phyloP scores from a whole-genome alignment of 768 basidiomycete genomes.

The Mrakia blollopis region DNA sequence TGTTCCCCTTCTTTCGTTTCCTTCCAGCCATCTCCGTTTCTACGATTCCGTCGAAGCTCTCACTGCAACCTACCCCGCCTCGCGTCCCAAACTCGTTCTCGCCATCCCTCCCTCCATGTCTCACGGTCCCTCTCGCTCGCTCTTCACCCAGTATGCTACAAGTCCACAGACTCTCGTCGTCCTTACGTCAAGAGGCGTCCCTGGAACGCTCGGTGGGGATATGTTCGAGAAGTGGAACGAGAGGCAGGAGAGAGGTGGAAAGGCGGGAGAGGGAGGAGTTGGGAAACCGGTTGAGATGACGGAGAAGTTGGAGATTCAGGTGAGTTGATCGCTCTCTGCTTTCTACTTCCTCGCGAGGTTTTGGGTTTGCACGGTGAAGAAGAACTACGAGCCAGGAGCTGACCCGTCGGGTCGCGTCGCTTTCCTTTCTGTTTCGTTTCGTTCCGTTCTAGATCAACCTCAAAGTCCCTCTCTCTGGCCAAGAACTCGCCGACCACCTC shows the following conservation, averaged over 20 bases:
- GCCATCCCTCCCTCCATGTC: constrained; percentile 89
- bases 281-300: constrained; percentile 82
- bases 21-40: constrained; percentile 76
- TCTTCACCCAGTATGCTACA: constrained; percentile 81
- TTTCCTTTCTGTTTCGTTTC: neutral
- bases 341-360: neutral
- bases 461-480: constrained; percentile 82
- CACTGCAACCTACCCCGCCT: constrained; percentile 72
- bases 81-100: constrained; percentile 86
- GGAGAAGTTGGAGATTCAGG: constrained; percentile 61
- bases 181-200: constrained; percentile 71
- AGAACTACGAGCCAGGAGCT: too few species aligned
- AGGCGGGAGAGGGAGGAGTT: constrained; percentile 85
- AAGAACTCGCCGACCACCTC: constrained; percentile 75
- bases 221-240: constrained; percentile 84
- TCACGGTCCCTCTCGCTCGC: constrained; percentile 77
- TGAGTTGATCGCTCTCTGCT: constrained; percentile 38
- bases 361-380: neutral
- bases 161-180: constrained; percentile 80
- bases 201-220: constrained; percentile 68
- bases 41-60: constrained; percentile 78
- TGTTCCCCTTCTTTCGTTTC: neutral
- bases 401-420: neutral
- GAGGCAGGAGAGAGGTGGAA: constrained; percentile 69
- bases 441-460: constrained; percentile 60